Base-by-base conservation (phyloP, 1,139 yeast species). In the Yamadazyma membranifaciens region DNA sequence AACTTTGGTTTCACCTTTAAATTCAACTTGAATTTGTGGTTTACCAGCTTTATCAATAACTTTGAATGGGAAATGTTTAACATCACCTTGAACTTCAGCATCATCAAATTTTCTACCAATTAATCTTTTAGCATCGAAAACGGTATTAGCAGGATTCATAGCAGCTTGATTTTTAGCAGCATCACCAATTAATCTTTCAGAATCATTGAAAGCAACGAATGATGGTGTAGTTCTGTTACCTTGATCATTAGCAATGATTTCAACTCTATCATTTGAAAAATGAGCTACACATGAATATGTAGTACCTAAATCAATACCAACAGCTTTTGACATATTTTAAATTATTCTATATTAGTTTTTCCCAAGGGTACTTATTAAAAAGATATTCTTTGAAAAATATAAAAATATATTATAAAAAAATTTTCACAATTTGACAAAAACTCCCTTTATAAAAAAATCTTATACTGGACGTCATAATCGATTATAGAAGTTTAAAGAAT, bases 151-250 rank as follows among this genome's bases (percentile, higher is more conserved):
- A 73, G 96, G 96, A 88, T 89, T 88, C 73, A 88, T 78, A 67
- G 96, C 96, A 67, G 96, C 96, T 79, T 89, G 97, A 76, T 89
- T 89, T 88, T 89, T 89, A 68, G 97, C 97, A 65, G 96, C 96
- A 75, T 91, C 97, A 81, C 98, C 98, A 65, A 91, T 88, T 67
- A 91, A 83, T 82, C 98, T 87, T 81, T 89, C 97, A 77, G 87
- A 91, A 67, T 86, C 84, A 64, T 95, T 87, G 87, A 89, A 89
- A 59, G 96, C 97, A 68, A 89, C 96, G 80, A 87, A 89, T 54
- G 96, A 89, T 67, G 97, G 97, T 62, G 97, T 89, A 66, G 87
- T 94, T 80, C 97, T 87, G 91, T 88, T 88, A 84, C 97, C 97
- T 81, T 89, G 96, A 75, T 89, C 97, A 80, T 89, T 89, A 73